Evolutionary conservation across 768 basidiomycete genomes (phyloP).

Genomic region (Serendipita sp.): DNA sequence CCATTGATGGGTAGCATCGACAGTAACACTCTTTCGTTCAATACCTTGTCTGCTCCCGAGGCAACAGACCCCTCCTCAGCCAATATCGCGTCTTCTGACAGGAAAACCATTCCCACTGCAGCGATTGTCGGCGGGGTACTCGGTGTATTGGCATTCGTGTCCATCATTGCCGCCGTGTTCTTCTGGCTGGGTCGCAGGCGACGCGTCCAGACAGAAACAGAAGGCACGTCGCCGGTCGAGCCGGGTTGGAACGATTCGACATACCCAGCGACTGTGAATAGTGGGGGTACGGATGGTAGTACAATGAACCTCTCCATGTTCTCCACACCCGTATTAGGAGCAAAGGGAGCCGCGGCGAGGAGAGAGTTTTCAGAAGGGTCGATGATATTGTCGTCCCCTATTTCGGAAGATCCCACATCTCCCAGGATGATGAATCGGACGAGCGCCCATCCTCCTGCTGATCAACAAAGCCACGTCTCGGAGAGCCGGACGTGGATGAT

Average conservation of each 20-base stretch:
- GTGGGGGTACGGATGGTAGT: no score
- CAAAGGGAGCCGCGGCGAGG: background rate
- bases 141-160: background rate
- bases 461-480: no score
- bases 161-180: background rate
- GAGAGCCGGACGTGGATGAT: no score
- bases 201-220: background rate
- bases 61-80: background rate
- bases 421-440: no score
- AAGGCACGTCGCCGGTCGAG: background rate
- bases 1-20: background rate
- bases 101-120: background rate
- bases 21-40: background rate
- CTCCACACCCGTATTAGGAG: background rate
- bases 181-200: background rate
- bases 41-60: background rate
- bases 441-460: no score
- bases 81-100: no score
- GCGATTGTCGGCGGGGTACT: background rate
- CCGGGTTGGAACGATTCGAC: no score
- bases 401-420: no score
- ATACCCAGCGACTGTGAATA: no score
- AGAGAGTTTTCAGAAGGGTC: background rate
- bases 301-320: background rate
- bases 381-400: no score